phyloP scores from a whole-genome alignment of 257 asterid species.

The Cordia subcordata region DNA sequence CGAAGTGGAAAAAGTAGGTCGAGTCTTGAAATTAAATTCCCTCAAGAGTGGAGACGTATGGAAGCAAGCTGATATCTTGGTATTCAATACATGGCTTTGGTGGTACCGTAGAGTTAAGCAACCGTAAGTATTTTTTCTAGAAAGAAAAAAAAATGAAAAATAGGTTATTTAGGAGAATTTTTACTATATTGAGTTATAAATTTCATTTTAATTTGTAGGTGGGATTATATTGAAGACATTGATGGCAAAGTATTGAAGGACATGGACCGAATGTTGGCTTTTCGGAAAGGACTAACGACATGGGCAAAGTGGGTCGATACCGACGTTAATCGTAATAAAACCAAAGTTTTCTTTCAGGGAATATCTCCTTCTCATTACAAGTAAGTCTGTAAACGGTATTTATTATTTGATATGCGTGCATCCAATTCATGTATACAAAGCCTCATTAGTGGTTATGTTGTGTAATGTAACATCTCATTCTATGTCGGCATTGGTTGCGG shows the following conservation, averaged over 20 bases:
- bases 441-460: too few relatives aligned
- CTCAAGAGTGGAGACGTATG: slow-evolving; percentile 30
- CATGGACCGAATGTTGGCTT: slow-evolving; percentile 65
- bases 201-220: slow-evolving; percentile 25
- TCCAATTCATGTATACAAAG: too few relatives aligned
- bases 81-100: slow-evolving; percentile 51
- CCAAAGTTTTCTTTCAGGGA: slow-evolving; percentile 63
- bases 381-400: slow-evolving; percentile 23
- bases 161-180: too few relatives aligned
- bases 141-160: too few relatives aligned
- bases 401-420: too few relatives aligned
- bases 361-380: slow-evolving; percentile 53
- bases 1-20: slow-evolving; percentile 21
- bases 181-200: too few relatives aligned
- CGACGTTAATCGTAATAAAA: slow-evolving; percentile 31
- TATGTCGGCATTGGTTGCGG: too few relatives aligned
- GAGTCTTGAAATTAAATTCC: slow-evolving; percentile 35
- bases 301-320: slow-evolving; percentile 61
- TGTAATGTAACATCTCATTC: too few relatives aligned
- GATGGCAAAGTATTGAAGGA: slow-evolving; percentile 44
- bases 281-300: slow-evolving; percentile 35
- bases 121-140: slow-evolving; percentile 24
- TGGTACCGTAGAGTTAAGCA: slow-evolving; percentile 35
- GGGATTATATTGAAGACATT: slow-evolving; percentile 41
- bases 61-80: slow-evolving; percentile 35